phyloP scores from a whole-genome alignment of 306 rosid species.

The Prunus padus region DNA sequence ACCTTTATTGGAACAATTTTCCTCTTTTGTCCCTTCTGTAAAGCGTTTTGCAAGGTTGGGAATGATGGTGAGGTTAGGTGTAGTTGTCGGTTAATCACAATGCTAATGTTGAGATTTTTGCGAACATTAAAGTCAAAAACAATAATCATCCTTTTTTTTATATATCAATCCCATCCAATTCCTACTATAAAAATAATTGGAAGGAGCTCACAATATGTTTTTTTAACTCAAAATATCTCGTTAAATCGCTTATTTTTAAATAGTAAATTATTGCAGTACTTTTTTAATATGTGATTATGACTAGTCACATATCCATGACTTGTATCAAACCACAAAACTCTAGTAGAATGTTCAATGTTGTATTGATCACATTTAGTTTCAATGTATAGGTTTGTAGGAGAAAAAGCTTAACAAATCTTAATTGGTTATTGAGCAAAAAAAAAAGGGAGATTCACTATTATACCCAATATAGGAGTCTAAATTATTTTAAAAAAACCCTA shows the following conservation, averaged over 20 bases:
- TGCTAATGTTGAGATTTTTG: background rate
- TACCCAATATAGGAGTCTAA: too few relatives aligned
- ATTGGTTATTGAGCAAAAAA: too few relatives aligned
- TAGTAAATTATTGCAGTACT: too few relatives aligned
- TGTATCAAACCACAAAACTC: too few relatives aligned
- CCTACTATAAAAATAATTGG: too few relatives aligned
- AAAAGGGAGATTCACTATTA: too few relatives aligned
- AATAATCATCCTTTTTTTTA: background rate
- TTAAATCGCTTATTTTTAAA: too few relatives aligned
- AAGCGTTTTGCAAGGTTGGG: constrained; percentile 16
- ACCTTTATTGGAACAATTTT: background rate
- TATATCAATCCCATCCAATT: background rate
- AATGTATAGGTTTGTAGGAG: background rate
- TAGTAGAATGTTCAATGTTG: background rate
- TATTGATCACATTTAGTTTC: background rate
- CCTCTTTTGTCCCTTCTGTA: constrained; percentile 33
- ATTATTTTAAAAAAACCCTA: too few relatives aligned
- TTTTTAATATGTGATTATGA: too few relatives aligned
- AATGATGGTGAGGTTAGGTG: background rate
- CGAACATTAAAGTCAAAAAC: background rate
- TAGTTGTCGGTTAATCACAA: constrained; percentile 17
- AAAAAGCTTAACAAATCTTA: background rate
- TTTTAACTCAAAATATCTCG: too few relatives aligned
- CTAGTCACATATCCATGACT: too few relatives aligned
- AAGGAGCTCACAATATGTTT: too few relatives aligned